Evolutionary conservation across 306 rosid species (phyloP), one percentile per base, ranked within the genome.

Genomic region (Aeschynomene evenia): DNA sequence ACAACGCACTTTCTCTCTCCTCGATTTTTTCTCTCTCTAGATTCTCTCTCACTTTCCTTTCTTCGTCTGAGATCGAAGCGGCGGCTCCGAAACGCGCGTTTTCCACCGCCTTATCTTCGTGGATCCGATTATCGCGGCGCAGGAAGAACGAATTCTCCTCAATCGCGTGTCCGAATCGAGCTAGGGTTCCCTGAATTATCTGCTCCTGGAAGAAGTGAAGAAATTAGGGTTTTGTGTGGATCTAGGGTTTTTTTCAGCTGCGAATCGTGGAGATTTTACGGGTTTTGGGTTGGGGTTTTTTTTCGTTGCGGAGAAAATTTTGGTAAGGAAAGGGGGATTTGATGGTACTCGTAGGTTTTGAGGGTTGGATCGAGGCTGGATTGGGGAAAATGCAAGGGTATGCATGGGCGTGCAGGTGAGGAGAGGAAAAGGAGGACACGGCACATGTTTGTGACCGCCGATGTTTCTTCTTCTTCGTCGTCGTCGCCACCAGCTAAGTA

Each of bases 351-450:
- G 75, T 73, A 55, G 74, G 75, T 43, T 60, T 26, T 82, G 81
- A 66, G 68, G 81, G 70, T 40, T 74, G 82, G 80, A 79, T 83
- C 84, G 80, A 74, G 71, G 45, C 45, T 39, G 80, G 65, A 72
- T 79, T 81, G 78, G 85, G 87, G 89, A 85, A 85, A 85, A 87
- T 84, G 89, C 87, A 40, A 85, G 89, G 92, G 84, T 87, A 84
- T 87, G 89, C 92, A 80, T 82, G 89, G 86, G 81, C 53, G 73
- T 66, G 64, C 75, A 75, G 76, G 86, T 83, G 86, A 82, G 69
- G 79, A 80, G 84, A 53, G 82, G 80, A 83, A 79, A 79, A 80
- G 77, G 83, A 52, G 76, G 77, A 55, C 43, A 79, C 84, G 85
- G 90, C 90, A 79, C 85, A 85, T 85, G 63, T 55, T 71, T 66